phyloP scores from a whole-genome alignment of 371 early-diverging fungal species.

The Rhizopus delemar region DNA sequence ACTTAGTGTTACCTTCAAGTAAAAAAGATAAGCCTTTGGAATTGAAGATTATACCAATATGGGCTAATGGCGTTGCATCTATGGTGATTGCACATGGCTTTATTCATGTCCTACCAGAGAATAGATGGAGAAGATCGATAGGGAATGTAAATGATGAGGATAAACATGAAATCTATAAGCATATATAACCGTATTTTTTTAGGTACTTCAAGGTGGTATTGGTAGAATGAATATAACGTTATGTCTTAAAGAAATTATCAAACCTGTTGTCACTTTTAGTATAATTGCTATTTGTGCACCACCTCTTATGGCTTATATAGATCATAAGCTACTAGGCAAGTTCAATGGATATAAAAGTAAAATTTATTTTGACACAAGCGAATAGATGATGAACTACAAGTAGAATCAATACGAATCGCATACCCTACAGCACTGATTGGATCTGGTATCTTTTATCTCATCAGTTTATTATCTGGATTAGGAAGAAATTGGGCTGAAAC shows the following conservation, averaged over 20 bases:
- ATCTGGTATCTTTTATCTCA: slow-evolving; percentile 24
- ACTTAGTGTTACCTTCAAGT: slow-evolving; percentile 48
- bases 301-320: slow-evolving; percentile 12
- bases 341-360: not conserved
- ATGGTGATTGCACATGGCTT: slow-evolving; percentile 39
- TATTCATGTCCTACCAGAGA: slow-evolving; percentile 35
- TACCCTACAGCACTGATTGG: slow-evolving; percentile 44
- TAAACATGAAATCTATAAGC: not conserved
- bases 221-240: slow-evolving; percentile 13
- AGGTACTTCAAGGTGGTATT: slow-evolving; percentile 28
- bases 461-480: slow-evolving; percentile 36
- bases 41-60: slow-evolving; percentile 42
- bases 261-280: slow-evolving; percentile 7
- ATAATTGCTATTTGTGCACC: slow-evolving; percentile 9
- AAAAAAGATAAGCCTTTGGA: slow-evolving; percentile 23
- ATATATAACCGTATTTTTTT: not conserved
- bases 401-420: slow-evolving; percentile 33
- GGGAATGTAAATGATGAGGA: slow-evolving; percentile 26
- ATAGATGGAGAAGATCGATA: slow-evolving; percentile 26
- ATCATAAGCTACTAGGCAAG: slow-evolving; percentile 12
- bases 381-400: not conserved
- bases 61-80: slow-evolving; percentile 48
- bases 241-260: slow-evolving; percentile 8
- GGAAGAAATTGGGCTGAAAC: slow-evolving; percentile 46
- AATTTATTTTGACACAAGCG: not conserved